Evolutionary conservation across 1,284 basidiomycete genomes (phyloP), one percentile per base, ranked within the genome.

Genomic region (Microbotryomycetes sp.): DNA sequence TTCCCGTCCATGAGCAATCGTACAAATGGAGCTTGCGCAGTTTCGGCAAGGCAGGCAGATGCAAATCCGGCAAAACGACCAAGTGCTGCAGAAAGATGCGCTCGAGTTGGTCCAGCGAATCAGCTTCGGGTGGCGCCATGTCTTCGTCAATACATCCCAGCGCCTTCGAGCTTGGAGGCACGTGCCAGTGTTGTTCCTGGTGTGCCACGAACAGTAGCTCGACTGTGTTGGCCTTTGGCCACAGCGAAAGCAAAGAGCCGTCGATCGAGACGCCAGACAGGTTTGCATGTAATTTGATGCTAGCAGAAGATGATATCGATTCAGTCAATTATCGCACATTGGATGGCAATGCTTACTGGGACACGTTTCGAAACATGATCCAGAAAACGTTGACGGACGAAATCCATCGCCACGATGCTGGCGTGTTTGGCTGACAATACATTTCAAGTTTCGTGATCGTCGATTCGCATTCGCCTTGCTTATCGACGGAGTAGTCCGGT

Each of bases 1-100:
- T 48, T 60, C 72, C 51, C 48, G 74, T 45, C 69, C 70, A 51
- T 68, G 64, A 9, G 71, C 74, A 30, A 51, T 53, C 18, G 1
- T 15, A 3, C 5, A 63, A 49, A 0, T 3, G 2, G 31, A 68
- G 24, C 1, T 26, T 3, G 9, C n/a, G 23, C 21, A 65, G 52
- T 1, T 1, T 1, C n/a, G 66, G 61, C 3, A 65, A 27, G 1
- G 7, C 1, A 1, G 65, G 65, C 2, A 67, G 4, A 5, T 23
- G 27, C 23, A 59, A 29, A 1, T 41, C 45, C 24, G 21, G 4
- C 13, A 5, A 1, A 28, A 49, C 45, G 31, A 28, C 5, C 9
- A 26, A 21, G 21, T 52, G 16, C 18, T 1, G 6, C 7, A 62
- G 41, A 31, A n/a, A 9, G 4, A 55, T 29, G 11, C 48, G 23